Conservation (phyloP, 1,139 yeast genomes). For the Suhomyces yuchorum region DNA sequence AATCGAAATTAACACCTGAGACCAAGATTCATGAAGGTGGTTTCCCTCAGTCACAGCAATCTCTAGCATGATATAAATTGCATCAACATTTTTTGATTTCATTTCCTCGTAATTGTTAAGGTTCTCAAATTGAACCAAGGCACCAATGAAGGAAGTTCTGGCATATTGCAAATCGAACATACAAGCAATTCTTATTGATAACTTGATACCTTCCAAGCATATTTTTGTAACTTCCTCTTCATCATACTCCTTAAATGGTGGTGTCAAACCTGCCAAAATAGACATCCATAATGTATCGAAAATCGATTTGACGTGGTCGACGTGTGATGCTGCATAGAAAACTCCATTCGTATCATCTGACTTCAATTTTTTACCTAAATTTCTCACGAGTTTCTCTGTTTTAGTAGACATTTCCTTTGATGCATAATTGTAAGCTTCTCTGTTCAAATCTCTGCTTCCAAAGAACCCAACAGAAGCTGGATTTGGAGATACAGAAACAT, state of each 20-base stretch:
- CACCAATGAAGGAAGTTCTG: constrained; percentile 84
- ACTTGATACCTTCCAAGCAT: constrained; percentile 82
- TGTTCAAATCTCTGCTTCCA: constrained; percentile 71
- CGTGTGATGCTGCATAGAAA: constrained; percentile 64
- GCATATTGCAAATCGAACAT: constrained; percentile 84
- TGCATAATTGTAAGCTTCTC: constrained; percentile 90
- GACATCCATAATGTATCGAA: constrained; percentile 98
- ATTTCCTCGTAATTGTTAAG: constrained; percentile 79
- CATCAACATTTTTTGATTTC: constrained; percentile 77
- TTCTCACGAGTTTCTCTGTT: constrained; percentile 82
- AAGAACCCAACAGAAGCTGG: constrained; percentile 60
- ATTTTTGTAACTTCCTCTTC: constrained; percentile 71
- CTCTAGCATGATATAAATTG: constrained; percentile 72
- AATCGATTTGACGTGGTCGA: constrained; percentile 89
- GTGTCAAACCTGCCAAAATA: constrained; percentile 87
- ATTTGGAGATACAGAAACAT: constrained; percentile 36
- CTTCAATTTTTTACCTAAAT: constrained; percentile 53
- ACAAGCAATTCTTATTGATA: constrained; percentile 82
- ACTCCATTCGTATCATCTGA: constrained; percentile 33
- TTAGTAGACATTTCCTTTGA: constrained; percentile 89
- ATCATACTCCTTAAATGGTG: constrained; percentile 87
- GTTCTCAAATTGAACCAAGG: constrained; percentile 84
- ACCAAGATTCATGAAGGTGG: constrained; percentile 73
- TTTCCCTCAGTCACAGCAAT: constrained; percentile 81
- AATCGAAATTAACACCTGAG: constrained; percentile 73